These are phyloP conservation scores for Megacollybia marginata DNA, from an alignment of 768 basidiomycete genomes.

Conservation along the genomic window DNA sequence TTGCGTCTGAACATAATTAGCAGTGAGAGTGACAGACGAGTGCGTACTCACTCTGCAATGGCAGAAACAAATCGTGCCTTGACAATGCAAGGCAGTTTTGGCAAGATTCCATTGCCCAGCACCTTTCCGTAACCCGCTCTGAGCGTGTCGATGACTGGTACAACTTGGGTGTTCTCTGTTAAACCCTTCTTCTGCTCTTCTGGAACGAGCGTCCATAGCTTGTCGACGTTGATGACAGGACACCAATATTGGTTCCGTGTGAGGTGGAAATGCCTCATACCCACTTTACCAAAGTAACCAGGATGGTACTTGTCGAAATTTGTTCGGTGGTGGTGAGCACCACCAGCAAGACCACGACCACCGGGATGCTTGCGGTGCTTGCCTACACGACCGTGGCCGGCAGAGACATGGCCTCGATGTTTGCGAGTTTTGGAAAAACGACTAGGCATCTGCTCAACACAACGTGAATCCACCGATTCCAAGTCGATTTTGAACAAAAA, in stretches of 20 bases:
- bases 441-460: slow-evolving; percentile 76
- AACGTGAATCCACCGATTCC: neutral
- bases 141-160: slow-evolving; percentile 91
- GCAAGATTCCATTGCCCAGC: slow-evolving; percentile 92
- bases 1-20: slow-evolving; percentile 37
- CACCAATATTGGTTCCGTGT: slow-evolving; percentile 88
- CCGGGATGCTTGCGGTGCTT: slow-evolving; percentile 99
- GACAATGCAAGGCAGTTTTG: slow-evolving; percentile 91
- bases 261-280: slow-evolving; percentile 99
- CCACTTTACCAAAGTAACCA: slow-evolving; percentile 99
- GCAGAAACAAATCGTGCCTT: slow-evolving; percentile 94
- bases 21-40: slow-evolving; percentile 4
- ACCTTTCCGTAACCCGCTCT: slow-evolving; percentile 85
- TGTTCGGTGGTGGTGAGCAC: slow-evolving; percentile 98
- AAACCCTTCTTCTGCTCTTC: slow-evolving; percentile 74
- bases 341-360: slow-evolving; percentile 99
- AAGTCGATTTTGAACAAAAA: no score
- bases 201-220: slow-evolving; percentile 89
- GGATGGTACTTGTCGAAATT: slow-evolving; percentile 99
- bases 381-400: slow-evolving; percentile 99
- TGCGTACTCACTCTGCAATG: slow-evolving; percentile 61
- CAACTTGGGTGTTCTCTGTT: slow-evolving; percentile 68
- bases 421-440: slow-evolving; percentile 96
- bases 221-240: slow-evolving; percentile 98
- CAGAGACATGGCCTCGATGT: slow-evolving; percentile 98